Percentiles rank a stretch among this genome's conserved stretches.
Conservation (phyloP, 1,284 basidiomycete genomes). For the Afroboletus lepidellus region DNA sequence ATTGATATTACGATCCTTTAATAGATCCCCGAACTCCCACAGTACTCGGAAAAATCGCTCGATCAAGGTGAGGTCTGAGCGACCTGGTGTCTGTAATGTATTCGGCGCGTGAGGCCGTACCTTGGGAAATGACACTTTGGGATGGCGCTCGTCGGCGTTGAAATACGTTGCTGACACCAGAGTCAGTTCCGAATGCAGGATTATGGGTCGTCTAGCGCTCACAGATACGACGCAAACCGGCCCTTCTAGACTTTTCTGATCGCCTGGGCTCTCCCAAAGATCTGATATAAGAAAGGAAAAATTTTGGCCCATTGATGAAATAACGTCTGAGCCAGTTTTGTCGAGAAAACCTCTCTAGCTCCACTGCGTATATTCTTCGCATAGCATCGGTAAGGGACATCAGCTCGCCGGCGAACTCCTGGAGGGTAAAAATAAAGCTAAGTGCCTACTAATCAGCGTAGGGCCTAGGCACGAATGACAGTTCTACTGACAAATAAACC, state of each 20-base stretch:
- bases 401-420: conserved; percentile 86
- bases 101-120: conserved; percentile 79
- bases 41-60: conserved; percentile 65
- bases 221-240: conserved; percentile 42
- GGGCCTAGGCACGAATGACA: not conserved
- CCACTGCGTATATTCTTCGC: conserved; percentile 65
- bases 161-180: conserved; percentile 55
- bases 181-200: conserved; percentile 13
- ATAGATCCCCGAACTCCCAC: conserved; percentile 73
- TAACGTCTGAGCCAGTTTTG: conserved; percentile 43
- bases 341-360: conserved; percentile 46
- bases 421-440: conserved; percentile 91
- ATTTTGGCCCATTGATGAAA: conserved; percentile 26
- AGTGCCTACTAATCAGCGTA: conserved; percentile 6
- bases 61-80: conserved; percentile 52
- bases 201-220: conserved; percentile 22
- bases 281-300: conserved; percentile 23
- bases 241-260: conserved; percentile 13
- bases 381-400: conserved; percentile 81
- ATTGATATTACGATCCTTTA: conserved; percentile 77
- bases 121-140: conserved; percentile 78
- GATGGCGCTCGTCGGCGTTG: conserved; percentile 50
- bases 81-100: conserved; percentile 77
- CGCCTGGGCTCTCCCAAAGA: conserved; percentile 15
- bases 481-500: conserved; percentile 78